A percentile compares a stretch with the other conserved stretches of the same genome.
Conservation (phyloP, 805 yeast species). For the Candida ascalaphidarum region DNA sequence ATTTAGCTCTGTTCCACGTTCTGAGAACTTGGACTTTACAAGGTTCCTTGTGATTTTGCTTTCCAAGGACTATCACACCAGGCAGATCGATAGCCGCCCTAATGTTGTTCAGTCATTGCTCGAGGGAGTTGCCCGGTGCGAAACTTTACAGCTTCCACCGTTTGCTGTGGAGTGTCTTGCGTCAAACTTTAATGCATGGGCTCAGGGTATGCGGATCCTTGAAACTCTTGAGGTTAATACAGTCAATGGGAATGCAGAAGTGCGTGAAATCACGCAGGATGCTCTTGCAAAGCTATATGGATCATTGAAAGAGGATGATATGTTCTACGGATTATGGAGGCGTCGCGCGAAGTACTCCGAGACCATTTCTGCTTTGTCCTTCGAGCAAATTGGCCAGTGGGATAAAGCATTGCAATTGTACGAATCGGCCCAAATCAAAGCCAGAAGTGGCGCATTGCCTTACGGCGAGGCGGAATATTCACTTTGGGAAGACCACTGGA, state of each 20-base stretch:
- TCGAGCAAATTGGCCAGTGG: slow-evolving; percentile 94
- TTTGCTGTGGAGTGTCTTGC: slow-evolving; percentile 87
- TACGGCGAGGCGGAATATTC: slow-evolving; percentile 93
- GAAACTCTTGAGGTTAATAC: slow-evolving; percentile 60
- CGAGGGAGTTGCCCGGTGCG: slow-evolving; percentile 73
- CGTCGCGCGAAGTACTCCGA: slow-evolving; percentile 91
- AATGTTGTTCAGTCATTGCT: slow-evolving; percentile 80
- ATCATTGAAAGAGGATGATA: slow-evolving; percentile 84
- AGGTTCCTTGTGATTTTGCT: slow-evolving; percentile 69
- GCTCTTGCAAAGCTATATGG: slow-evolving; percentile 87
- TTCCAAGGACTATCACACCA: slow-evolving; percentile 86
- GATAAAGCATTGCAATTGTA: slow-evolving; percentile 88
- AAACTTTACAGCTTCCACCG: slow-evolving; percentile 79
- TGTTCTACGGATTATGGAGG: slow-evolving; percentile 98
- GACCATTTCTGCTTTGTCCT: slow-evolving; percentile 86
- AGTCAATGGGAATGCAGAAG: slow-evolving; percentile 58
- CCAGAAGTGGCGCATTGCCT: slow-evolving; percentile 90
- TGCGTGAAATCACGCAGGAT: slow-evolving; percentile 80
- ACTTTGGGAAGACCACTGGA: slow-evolving; percentile 99
- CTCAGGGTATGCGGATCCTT: slow-evolving; percentile 74
- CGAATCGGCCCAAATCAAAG: slow-evolving; percentile 94
- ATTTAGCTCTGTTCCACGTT: slow-evolving; percentile 61
- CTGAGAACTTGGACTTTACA: slow-evolving; percentile 80
- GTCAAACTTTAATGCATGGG: slow-evolving; percentile 83
- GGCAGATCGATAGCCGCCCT: slow-evolving; percentile 80